Conservation (phyloP, 1,284 basidiomycete genomes). For the Anthracocystis setariae region DNA sequence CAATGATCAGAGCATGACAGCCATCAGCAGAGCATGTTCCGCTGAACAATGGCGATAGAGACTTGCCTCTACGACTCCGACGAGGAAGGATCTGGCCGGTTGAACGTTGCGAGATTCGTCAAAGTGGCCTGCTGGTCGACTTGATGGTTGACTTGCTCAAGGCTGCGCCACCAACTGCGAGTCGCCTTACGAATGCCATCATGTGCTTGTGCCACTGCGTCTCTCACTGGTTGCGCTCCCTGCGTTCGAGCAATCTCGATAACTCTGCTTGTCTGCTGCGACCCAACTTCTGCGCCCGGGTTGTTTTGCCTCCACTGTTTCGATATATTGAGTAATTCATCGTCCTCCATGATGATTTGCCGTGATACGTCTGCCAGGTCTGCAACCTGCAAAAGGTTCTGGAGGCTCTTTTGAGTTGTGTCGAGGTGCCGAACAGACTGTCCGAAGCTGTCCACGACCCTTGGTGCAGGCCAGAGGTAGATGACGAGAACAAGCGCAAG, state of each 20-base stretch:
- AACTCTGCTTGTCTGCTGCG: constrained; percentile 11
- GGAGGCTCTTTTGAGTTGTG: constrained; percentile 25
- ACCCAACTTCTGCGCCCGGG: constrained; percentile 3
- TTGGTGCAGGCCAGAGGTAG: constrained; percentile 27
- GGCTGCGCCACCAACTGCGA: constrained; percentile 18
- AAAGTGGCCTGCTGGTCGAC: constrained; percentile 3
- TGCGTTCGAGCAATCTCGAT: constrained; percentile 10
- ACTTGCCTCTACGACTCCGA: background rate
- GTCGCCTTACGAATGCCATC: constrained; percentile 15
- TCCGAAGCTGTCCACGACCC: constrained; percentile 13
- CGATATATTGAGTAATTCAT: constrained; percentile 12
- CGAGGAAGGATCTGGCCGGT: background rate
- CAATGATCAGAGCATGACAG: background rate
- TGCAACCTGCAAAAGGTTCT: constrained; percentile 24
- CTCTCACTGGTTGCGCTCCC: constrained; percentile 10
- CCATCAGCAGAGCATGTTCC: background rate
- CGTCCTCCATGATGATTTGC: constrained; percentile 21
- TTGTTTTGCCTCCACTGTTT: constrained; percentile 6
- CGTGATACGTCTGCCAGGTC: constrained; percentile 27
- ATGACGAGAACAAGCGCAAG: constrained; percentile 22
- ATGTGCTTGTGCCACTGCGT: constrained; percentile 23
- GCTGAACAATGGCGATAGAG: background rate
- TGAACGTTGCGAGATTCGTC: too few relatives aligned
- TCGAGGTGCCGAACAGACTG: constrained; percentile 30
- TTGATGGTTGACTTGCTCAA: constrained; percentile 17